phyloP scores from a whole-genome alignment of 2,329 filamentous ascomycete genomes.

The Colletotrichum sp. region DNA sequence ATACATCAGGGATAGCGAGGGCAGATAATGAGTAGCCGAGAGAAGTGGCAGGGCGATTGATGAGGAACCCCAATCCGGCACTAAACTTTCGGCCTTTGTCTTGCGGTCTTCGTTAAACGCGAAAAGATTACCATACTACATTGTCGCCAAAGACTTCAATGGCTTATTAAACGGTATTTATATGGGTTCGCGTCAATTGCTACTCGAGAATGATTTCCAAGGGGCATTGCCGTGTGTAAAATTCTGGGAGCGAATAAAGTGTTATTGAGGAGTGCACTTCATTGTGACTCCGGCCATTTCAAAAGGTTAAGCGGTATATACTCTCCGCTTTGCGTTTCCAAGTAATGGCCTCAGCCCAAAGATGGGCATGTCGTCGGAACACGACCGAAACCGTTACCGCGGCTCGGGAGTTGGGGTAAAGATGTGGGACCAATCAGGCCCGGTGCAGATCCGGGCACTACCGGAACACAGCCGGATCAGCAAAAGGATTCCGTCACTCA shows the following conservation, averaged over 20 bases:
- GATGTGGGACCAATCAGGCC: not conserved
- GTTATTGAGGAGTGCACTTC: no score
- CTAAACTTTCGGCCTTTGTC: no score
- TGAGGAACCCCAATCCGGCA: no score
- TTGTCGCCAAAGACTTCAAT: not conserved
- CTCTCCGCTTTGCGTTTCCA: no score
- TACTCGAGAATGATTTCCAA: not conserved
- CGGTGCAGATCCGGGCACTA: not conserved
- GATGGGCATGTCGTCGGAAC: not conserved
- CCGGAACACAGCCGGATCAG: not conserved
- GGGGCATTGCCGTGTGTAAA: no score
- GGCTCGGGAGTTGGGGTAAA: not conserved
- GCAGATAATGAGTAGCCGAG: accelerated
- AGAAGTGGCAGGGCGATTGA: not conserved
- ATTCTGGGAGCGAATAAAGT: no score
- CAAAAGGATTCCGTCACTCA: not conserved
- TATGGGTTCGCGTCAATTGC: not conserved
- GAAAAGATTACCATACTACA: no score
- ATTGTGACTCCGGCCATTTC: no score
- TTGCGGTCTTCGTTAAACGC: no score
- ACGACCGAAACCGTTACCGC: not conserved
- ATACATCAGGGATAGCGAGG: not conserved
- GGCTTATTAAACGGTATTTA: not conserved
- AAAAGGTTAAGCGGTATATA: no score
- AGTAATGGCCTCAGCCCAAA: no score